Conservation (phyloP, 202 grass and related monocot genomes). For the Digitaria exilis region DNA sequence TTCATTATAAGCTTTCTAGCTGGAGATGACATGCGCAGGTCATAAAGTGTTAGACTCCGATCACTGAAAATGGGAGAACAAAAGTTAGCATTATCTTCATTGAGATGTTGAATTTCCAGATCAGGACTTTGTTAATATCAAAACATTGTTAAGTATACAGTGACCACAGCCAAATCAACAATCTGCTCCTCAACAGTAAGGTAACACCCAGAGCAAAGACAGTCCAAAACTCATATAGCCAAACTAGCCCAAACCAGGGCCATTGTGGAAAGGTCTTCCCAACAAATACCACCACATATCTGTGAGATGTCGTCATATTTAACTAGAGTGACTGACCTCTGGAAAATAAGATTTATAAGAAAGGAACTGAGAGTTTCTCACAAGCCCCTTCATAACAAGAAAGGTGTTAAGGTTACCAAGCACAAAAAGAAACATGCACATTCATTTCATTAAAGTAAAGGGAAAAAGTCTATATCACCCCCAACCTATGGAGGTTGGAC, state of each 20-base stretch:
- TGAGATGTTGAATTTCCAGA: neutral
- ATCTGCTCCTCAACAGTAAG: neutral
- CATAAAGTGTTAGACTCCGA: constrained; percentile 89
- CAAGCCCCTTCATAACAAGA: neutral
- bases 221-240: neutral
- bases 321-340: neutral
- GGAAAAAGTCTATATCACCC: too few relatives aligned
- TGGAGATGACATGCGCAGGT: constrained; percentile 90
- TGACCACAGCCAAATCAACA: neutral
- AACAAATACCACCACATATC: neutral
- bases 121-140: neutral
- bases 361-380: constrained; percentile 5
- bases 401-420: neutral
- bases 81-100: constrained; percentile 5
- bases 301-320: neutral
- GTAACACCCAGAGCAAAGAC: neutral
- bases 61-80: constrained; percentile 57
- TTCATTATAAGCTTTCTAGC: constrained; percentile 95
- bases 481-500: too few relatives aligned
- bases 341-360: neutral
- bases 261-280: neutral
- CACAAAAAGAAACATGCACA: neutral
- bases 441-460: neutral
- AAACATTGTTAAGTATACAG: neutral
- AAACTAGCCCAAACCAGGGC: neutral